Percentiles rank a stretch among this genome's conserved stretches.
These are phyloP conservation scores for Fusarium staphyleae DNA, from an alignment of 2,329 filamentous ascomycete genomes.

Conservation along the genomic window DNA sequence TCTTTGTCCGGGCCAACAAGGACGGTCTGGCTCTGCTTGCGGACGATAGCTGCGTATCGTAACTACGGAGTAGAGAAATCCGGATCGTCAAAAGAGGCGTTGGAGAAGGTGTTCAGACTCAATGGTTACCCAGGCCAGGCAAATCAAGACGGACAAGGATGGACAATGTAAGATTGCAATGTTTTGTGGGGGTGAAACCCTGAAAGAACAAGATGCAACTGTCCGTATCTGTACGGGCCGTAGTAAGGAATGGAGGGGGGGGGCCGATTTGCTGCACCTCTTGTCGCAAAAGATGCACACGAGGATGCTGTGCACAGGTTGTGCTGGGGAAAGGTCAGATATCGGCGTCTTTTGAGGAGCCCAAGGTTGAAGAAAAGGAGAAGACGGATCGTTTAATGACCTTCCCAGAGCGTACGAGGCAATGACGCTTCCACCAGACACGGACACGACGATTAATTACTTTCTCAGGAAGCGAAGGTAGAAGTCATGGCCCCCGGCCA, in stretches of 20 bases:
- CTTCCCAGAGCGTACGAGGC: slow-evolving; percentile 1
- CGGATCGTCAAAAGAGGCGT: slow-evolving; percentile 6
- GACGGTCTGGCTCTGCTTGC: not conserved
- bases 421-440: slow-evolving; percentile 22
- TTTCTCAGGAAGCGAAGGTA: slow-evolving; percentile 16
- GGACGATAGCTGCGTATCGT: not conserved
- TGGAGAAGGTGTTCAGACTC: slow-evolving; percentile 1
- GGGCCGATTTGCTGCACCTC: slow-evolving; percentile 13
- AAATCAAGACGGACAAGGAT: slow-evolving; percentile 6
- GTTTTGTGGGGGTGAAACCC: slow-evolving; percentile 25
- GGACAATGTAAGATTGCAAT: slow-evolving; percentile 28
- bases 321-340: not conserved
- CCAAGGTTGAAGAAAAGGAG: not conserved
- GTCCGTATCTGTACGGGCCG: slow-evolving; percentile 14
- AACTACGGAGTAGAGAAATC: not conserved
- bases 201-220: slow-evolving; percentile 25
- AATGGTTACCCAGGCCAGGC: slow-evolving; percentile 8
- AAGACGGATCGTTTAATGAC: not conserved
- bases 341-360: not conserved
- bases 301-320: slow-evolving; percentile 7
- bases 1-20: slow-evolving; percentile 18
- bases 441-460: slow-evolving; percentile 23
- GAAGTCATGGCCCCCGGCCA: slow-evolving; percentile 4
- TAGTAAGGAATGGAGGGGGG: slow-evolving; percentile 9
- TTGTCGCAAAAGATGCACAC: slow-evolving; percentile 18